Evolutionary conservation across 2,329 filamentous ascomycete genomes (phyloP), one percentile per base, ranked within the genome.

Genomic region (Penicillium sp.): DNA sequence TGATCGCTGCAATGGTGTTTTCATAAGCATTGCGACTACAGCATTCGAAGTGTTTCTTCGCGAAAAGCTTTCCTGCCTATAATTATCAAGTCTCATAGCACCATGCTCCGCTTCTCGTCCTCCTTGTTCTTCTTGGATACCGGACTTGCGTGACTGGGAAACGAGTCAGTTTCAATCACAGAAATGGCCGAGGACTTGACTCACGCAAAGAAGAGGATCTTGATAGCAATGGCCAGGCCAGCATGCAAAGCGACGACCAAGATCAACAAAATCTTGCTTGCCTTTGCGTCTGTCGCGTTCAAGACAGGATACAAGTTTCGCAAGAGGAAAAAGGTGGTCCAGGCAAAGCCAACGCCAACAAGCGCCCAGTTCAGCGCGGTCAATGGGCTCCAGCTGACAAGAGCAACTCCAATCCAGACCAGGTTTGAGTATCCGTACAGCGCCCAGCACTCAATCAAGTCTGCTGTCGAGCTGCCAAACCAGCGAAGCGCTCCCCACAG

Each of bases 341-440:
- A 72, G 37, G 80, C 88, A 66, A 91, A 91, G 32, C 90, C 90
- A 54, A 96, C 77, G 28, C 81, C 90, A 12, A 96, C 90, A 68
- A 98, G 95, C 13, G 89, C 81, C 80, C 88, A 97, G 75, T 98
- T 98, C 57, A 98, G 80, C 47, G 89, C 82, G 46, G 82, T 83
- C 59, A 96, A 75, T 45, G 86, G 86, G 55, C 86, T 91, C 87
- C 90, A 96, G 66, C 86, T 90, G 58, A 96, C 88, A 53, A 95
- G 73, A 41, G 93, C 90, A 38, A 98, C 90, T 2, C 86, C 88
- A 60, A 98, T 90, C 93, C 93, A 98, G 64, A 98, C 88, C 62
- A 98, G 76, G 73, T 98, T 98, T 48, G 86, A 82, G 75, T 98
- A 98, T 46, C 93, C 93, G 70, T 97, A 98, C 33, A 98, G 76